Base-by-base conservation (phyloP, 345 rosid species). In the Salix dunnii region DNA sequence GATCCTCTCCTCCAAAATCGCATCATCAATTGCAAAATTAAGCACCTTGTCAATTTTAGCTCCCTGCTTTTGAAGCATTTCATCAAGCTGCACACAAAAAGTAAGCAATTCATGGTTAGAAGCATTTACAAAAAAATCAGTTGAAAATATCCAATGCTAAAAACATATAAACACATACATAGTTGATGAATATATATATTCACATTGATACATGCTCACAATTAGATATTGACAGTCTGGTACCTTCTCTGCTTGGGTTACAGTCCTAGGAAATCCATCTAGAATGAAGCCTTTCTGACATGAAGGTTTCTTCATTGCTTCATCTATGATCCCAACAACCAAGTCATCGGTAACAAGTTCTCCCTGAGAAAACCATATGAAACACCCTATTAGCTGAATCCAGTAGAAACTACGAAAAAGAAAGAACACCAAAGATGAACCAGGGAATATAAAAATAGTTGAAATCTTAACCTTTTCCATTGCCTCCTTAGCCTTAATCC, bases 271-370 rank as follows among this genome's bases (percentile, higher is more conserved):
- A 71, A 95, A 95, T 46, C 97, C 99, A 79, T 95, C 97, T 76
- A 95, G 99, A 88, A 93, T 88, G 77, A 95, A 95, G 85, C 99
- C 99, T 79, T 91, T 93, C 73, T 85, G 89, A 81, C 99, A 93
- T 65, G 94, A 93, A 20, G 98, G 97, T 78, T 86, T 95, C 86
- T 90, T 93, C 84, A 95, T 84, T 1, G 99, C 99, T 82, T 95
- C 99, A 78, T 95, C 98, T 64, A 95, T 93, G 58, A 95, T 93
- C 71, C 99, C 94, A 63, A 93, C 91, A 79, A 95, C 98, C 80
- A 95, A 89, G 70, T 93, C 97, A 87, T 95, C 98, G 40, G 98
- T 89, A 82, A 95, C 99, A 82, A 93, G 98, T 76, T 90, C 94
- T 71, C 98, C 99, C 93, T 94, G 87, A 77, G 20, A 65, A 71